Base-by-base conservation (phyloP, 2,329 filamentous ascomycete genomes). In the Microdochium trichocladiopsis region DNA sequence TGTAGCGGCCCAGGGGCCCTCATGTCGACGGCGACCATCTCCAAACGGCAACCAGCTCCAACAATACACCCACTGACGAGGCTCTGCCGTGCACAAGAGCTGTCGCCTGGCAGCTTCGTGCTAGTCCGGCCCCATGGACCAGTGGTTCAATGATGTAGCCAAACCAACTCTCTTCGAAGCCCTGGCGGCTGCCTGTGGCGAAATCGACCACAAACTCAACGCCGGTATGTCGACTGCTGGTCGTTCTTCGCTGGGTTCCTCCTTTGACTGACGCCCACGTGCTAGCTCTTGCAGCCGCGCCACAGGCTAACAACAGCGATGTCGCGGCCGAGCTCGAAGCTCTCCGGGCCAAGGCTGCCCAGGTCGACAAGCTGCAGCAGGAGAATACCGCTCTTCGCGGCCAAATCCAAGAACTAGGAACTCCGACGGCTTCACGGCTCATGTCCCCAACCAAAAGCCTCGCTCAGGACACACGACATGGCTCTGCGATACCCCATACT, bases 331-430 rank as follows among this genome's bases (percentile, higher is more conserved):
- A 75, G 55, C 53, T 75, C 10, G 60, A 66, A 23, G 57, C 59
- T n/a, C 58, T 74, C 4, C 67, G 56, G 43, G 56, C 54, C 12
- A 63, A 57, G 22, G 66, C 64, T n/a, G 63, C 61, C 16, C 56
- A 63, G 24, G 66, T 66, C 21, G 64, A 68, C 14, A 60, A 56
- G 1, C 58, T 79, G 24, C 68, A 75, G 51, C 58, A 67, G 16
- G 73, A 78, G 53, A 77, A 76, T 50, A 58, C 57, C n/a, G 55
- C 63, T 4, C 65, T 81, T 5, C 67, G 64, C 49, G 60, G 57
- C 28, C 66, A 75, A 51, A 53, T 78, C 10, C 55, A 57, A 3
- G 55, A 62, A 10, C 60, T 73, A 21, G 63, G 51, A 47, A 47
- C 56, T 22, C 53, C 60, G 50, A 25, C 53, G 22, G 8, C 53